These are phyloP conservation scores for Malassezia caprae DNA, from an alignment of 1,284 basidiomycete species.

Conservation along the genomic window DNA sequence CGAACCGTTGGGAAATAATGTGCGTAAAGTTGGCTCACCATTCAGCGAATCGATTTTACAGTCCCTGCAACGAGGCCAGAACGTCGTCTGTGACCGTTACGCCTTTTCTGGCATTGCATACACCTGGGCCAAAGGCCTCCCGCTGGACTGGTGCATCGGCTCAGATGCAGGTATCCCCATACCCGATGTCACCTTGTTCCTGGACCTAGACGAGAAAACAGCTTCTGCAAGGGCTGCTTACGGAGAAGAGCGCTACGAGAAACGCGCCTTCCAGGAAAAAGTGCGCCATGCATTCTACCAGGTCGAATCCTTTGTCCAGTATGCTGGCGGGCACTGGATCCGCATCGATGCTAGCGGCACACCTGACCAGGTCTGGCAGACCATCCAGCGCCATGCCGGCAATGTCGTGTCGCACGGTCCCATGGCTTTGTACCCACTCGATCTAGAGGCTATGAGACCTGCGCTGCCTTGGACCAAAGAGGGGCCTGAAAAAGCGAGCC, in stretches of 20 bases:
- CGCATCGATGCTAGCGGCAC: conserved; percentile 34
- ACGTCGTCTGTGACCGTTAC: conserved; percentile 82
- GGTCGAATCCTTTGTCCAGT: conserved; percentile 24
- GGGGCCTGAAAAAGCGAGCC: neutral
- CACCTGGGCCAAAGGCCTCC: conserved; percentile 68
- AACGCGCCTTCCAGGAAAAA: conserved; percentile 42
- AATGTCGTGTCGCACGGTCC: neutral
- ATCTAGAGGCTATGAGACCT: neutral
- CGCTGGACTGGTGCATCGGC: conserved; percentile 65
- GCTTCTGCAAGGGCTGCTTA: conserved; percentile 71
- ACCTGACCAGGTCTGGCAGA: conserved; percentile 33
- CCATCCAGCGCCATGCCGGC: conserved; percentile 24
- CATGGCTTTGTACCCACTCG: neutral
- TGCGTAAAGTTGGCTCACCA: conserved; percentile 52
- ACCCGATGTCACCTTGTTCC: conserved; percentile 78
- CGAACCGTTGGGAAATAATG: conserved; percentile 93
- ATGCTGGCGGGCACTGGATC: conserved; percentile 26
- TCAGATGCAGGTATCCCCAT: conserved; percentile 77
- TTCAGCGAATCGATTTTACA: conserved; percentile 28
- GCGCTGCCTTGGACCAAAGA: neutral
- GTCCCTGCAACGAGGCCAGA: conserved; percentile 60
- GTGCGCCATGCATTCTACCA: conserved; percentile 39
- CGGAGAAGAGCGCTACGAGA: conserved; percentile 65
- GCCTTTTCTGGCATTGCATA: conserved; percentile 95
- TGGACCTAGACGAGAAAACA: conserved; percentile 66